phyloP scores from a whole-genome alignment of 139 green algal genomes.

The Chlamydomonas eustigma region DNA sequence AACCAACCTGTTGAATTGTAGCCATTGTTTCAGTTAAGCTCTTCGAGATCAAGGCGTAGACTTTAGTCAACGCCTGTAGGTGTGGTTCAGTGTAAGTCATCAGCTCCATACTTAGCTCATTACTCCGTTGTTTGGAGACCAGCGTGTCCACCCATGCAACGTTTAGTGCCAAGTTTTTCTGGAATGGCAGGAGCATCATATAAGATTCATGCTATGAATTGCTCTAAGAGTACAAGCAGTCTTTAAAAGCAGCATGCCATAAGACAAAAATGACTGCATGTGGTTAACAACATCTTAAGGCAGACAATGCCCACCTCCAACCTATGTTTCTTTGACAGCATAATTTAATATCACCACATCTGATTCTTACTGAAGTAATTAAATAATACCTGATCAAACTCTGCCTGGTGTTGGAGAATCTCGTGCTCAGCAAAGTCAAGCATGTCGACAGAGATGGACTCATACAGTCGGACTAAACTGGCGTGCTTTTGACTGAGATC shows the following conservation, averaged over 20 bases:
- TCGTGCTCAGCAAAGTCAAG: background rate
- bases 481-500: too few species aligned
- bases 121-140: background rate
- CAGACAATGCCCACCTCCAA: too few species aligned
- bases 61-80: background rate
- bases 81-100: background rate
- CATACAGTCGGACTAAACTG: too few species aligned
- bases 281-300: too few species aligned
- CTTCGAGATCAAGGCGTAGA: background rate
- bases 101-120: background rate
- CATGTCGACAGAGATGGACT: background rate
- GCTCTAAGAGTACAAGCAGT: too few species aligned
- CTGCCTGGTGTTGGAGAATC: background rate
- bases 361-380: too few species aligned
- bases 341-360: too few species aligned
- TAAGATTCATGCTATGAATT: too few species aligned
- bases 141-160: background rate
- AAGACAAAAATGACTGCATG: too few species aligned
- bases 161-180: background rate
- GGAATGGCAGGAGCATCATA: background rate
- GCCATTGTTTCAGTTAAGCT: background rate
- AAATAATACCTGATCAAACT: background rate
- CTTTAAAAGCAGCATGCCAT: too few species aligned
- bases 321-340: too few species aligned
- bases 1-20: background rate